Percentiles rank a stretch among this genome's conserved stretches.
Evolutionary conservation across 2,329 filamentous ascomycete genomes (phyloP).

Genomic region (Scedosporium aurantiacum): DNA sequence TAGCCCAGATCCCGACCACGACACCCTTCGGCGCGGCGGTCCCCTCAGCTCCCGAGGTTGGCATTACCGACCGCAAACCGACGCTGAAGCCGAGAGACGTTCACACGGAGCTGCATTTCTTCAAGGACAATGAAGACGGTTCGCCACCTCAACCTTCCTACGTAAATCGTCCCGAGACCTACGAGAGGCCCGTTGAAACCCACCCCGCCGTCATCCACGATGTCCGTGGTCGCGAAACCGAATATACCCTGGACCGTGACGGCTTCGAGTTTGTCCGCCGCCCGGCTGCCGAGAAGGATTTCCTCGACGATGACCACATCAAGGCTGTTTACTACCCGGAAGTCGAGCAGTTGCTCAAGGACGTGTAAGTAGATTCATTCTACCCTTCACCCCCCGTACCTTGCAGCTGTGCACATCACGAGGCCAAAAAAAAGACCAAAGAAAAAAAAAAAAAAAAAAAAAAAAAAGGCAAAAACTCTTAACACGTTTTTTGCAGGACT

Average conservation of each 20-base stretch:
- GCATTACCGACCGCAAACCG: background rate
- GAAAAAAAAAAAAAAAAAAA: too few relatives aligned
- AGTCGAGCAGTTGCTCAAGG: conserved; percentile 54
- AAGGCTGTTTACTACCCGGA: conserved; percentile 60
- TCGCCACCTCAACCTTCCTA: conserved; percentile 25
- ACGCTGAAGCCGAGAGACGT: conserved; percentile 17
- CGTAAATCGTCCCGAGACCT: conserved; percentile 22
- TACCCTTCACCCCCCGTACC: background rate
- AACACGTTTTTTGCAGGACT: conserved; percentile 30
- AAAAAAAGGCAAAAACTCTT: background rate
- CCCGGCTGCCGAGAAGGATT: conserved; percentile 23
- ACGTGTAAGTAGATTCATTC: conserved; percentile 28
- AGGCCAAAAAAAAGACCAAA: too few relatives aligned
- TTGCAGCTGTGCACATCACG: too few relatives aligned
- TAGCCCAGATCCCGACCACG: conserved; percentile 11
- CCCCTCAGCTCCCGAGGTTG: background rate
- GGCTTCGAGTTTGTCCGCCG: conserved; percentile 25
- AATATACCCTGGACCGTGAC: conserved; percentile 25
- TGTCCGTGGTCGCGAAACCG: conserved; percentile 22
- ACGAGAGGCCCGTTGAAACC: conserved; percentile 16
- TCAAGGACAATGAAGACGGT: conserved; percentile 29
- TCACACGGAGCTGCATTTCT: conserved; percentile 24
- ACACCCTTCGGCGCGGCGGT: background rate
- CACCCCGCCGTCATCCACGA: conserved; percentile 22
- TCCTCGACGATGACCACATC: conserved; percentile 48